Evolutionary conservation across 2,329 filamentous ascomycete genomes (phyloP).

Genomic region (Diaporthe destruens): DNA sequence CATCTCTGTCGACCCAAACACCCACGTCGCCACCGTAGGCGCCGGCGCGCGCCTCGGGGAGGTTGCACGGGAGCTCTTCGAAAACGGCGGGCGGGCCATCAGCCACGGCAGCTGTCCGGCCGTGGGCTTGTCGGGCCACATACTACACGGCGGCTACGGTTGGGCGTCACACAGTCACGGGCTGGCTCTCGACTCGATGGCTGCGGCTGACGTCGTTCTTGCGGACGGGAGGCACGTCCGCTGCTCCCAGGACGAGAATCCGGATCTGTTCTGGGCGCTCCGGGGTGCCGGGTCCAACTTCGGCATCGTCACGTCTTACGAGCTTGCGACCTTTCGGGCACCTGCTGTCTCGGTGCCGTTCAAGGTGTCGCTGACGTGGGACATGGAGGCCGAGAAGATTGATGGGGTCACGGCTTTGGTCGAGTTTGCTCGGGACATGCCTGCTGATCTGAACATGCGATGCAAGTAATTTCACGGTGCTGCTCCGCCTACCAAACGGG

Average conservation of each 20-base stretch:
- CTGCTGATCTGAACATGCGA: constrained; percentile 57
- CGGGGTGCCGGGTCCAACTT: constrained; percentile 57
- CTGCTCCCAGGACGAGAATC: constrained; percentile 51
- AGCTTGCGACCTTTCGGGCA: constrained; percentile 55
- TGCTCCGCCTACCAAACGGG: constrained; percentile 47
- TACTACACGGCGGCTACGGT: constrained; percentile 56
- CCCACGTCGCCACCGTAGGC: constrained; percentile 58
- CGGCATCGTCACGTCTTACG: constrained; percentile 56
- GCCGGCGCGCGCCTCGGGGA: constrained; percentile 65
- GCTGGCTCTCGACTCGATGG: constrained; percentile 53
- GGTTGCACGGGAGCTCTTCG: constrained; percentile 56
- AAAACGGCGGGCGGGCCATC: constrained; percentile 56
- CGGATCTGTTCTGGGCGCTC: constrained; percentile 58
- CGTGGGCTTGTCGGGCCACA: constrained; percentile 56
- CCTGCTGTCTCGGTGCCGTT: constrained; percentile 52
- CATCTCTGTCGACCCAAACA: constrained; percentile 55
- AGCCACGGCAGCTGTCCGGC: constrained; percentile 66
- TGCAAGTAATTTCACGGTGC: constrained; percentile 49
- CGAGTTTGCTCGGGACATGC: constrained; percentile 51
- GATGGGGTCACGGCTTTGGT: constrained; percentile 49
- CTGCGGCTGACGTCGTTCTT: constrained; percentile 53
- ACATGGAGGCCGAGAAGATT: constrained; percentile 45
- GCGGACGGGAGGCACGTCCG: constrained; percentile 53
- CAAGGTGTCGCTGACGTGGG: constrained; percentile 48
- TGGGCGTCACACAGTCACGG: constrained; percentile 53